Percentiles rank a stretch among this genome's conserved stretches.
These are phyloP conservation scores for Castanospermum australe DNA, from an alignment of 306 rosid species.

Conservation along the genomic window DNA sequence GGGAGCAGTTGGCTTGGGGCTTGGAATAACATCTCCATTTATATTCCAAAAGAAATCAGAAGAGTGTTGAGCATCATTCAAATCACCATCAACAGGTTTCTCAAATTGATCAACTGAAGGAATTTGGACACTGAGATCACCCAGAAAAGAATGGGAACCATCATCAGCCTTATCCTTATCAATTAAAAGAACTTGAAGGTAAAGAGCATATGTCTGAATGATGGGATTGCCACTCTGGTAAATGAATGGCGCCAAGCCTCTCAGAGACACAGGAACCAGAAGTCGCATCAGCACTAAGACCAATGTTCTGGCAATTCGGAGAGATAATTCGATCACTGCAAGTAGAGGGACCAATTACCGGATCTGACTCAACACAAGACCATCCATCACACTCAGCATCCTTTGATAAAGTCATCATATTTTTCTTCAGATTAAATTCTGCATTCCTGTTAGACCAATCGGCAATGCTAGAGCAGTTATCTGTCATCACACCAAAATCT, in stretches of 20 bases:
- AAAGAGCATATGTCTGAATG: slow-evolving; percentile 25
- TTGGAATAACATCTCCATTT: slow-evolving; percentile 49
- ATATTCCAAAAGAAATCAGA: slow-evolving; percentile 46
- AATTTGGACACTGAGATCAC: slow-evolving; percentile 52
- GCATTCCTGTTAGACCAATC: slow-evolving; percentile 27
- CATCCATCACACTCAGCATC: slow-evolving; percentile 30
- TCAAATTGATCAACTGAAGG: slow-evolving; percentile 47
- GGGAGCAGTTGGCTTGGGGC: slow-evolving; percentile 78
- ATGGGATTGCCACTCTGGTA: slow-evolving; percentile 28
- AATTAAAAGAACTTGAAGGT: slow-evolving; percentile 25
- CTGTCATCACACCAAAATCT: slow-evolving; percentile 35
- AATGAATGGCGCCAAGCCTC: slow-evolving; percentile 26
- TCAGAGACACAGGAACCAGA: slow-evolving; percentile 25
- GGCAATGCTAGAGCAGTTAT: slow-evolving; percentile 28
- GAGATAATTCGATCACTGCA: slow-evolving; percentile 27
- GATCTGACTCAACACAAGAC: slow-evolving; percentile 33
- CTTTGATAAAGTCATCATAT: slow-evolving; percentile 25
- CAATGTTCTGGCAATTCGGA: slow-evolving; percentile 31
- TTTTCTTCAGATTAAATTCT: slow-evolving; percentile 25
- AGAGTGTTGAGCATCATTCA: slow-evolving; percentile 47
- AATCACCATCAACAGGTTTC: slow-evolving; percentile 48
- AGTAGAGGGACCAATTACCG: slow-evolving; percentile 24
- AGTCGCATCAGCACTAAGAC: slow-evolving; percentile 27
- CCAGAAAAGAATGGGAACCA: slow-evolving; percentile 37
- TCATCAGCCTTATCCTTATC: slow-evolving; percentile 36